A percentile compares a stretch with the other conserved stretches of the same genome.
Conservation (phyloP, 129 eudicot genomes). For the Flaveria ramosissima region DNA sequence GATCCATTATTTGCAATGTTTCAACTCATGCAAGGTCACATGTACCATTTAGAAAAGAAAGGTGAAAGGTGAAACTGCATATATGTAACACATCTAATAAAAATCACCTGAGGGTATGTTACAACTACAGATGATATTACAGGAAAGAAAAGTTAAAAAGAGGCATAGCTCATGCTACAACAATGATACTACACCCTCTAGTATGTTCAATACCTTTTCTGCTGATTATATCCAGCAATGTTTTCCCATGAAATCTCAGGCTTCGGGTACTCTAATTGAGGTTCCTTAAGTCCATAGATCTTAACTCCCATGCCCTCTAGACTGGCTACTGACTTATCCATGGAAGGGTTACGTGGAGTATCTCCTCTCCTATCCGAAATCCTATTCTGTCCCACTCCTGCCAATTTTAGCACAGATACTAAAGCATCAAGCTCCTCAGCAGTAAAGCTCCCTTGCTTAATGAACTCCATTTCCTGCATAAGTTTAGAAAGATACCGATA, state of each 20-base stretch:
- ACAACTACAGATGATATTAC: neutral
- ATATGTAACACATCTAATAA: neutral
- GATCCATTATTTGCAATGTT: conserved; percentile 1
- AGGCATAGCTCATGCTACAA: neutral
- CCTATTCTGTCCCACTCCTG: conserved; percentile 69
- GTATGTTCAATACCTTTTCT: conserved; percentile 63
- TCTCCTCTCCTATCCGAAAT: conserved; percentile 47
- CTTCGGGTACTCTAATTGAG: conserved; percentile 39
- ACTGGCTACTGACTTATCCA: conserved; percentile 65
- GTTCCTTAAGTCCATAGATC: conserved; percentile 66
- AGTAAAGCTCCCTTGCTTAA: conserved; percentile 78
- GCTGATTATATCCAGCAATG: conserved; percentile 88
- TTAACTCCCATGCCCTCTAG: conserved; percentile 90
- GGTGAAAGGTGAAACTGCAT: conserved; percentile 3
- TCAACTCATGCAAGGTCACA: conserved; percentile 3
- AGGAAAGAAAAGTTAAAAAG: neutral
- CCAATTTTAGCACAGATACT: conserved; percentile 71
- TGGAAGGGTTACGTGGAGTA: conserved; percentile 38
- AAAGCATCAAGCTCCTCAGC: conserved; percentile 80
- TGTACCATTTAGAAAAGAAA: conserved; percentile 12
- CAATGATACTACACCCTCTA: conserved; percentile 3
- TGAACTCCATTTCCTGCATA: conserved; percentile 91
- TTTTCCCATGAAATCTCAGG: conserved; percentile 86
- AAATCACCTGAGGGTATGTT: conserved; percentile 4
- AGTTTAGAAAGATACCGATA: conserved; percentile 7